phyloP scores from a whole-genome alignment of 2,329 filamentous ascomycete genomes.

The Calonectria multiphialidica region DNA sequence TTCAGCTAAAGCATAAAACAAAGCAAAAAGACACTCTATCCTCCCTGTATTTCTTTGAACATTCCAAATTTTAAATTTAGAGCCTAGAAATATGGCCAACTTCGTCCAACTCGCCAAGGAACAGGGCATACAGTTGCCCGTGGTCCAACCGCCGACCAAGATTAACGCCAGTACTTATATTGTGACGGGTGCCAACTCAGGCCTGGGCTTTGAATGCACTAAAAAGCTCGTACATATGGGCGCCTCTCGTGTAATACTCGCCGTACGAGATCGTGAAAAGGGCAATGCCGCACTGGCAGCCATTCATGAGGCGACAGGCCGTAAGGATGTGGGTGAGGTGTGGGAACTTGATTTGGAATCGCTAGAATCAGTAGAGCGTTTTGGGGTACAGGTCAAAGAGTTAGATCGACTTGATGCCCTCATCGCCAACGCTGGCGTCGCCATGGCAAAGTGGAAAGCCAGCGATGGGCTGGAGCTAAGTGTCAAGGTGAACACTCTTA shows the following conservation, averaged over 20 bases:
- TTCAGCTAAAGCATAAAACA: too few species aligned
- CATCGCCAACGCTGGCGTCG: too few species aligned
- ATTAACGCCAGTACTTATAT: not conserved
- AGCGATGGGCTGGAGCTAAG: too few species aligned
- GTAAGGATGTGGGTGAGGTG: not conserved
- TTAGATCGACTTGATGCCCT: too few species aligned
- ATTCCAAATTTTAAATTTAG: not conserved
- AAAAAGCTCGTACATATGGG: not conserved
- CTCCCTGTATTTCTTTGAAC: not conserved
- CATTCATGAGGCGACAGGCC: not conserved
- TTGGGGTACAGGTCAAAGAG: too few species aligned
- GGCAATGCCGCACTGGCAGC: not conserved
- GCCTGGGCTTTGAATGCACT: not conserved
- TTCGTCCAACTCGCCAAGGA: not conserved
- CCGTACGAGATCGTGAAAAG: not conserved
- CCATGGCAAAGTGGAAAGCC: too few species aligned
- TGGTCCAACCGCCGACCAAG: not conserved
- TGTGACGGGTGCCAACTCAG: not conserved
- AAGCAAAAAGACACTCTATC: too few species aligned
- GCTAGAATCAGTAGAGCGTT: not conserved
- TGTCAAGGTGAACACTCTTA: too few species aligned
- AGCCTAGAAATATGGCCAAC: not conserved
- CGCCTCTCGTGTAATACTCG: not conserved
- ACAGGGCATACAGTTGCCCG: not conserved
- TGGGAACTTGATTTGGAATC: not conserved